Evolutionary conservation across 306 rosid species (phyloP), one percentile per base, ranked within the genome.

Genomic region (Canavalia gladiata): DNA sequence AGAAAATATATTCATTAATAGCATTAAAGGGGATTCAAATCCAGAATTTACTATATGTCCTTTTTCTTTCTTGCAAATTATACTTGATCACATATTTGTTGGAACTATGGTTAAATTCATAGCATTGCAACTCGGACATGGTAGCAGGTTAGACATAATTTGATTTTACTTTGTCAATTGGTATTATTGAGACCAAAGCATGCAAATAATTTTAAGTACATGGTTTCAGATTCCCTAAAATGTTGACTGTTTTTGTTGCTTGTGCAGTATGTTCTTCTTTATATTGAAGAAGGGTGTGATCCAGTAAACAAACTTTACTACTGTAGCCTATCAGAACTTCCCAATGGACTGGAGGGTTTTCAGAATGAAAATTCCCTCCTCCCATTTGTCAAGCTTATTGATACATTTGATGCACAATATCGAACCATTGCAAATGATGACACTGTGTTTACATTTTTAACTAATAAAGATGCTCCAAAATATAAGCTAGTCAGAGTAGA

Each of bases 381-480:
- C 59, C 96, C 98, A 51, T 90, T 95, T 84, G 72, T 88, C 39
- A 93, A 88, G 86, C 87, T 91, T 65, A 63, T 95, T 67, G 99
- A 95, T 78, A 76, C 85, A 6, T 95, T 93, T 81, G 93, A 91
- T 47, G 97, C 96, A 68, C 86, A 59, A 55, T 95, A 90, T 86
- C 81, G 68, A 8, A 86, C 30, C 28, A 79, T 95, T 84, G 94
- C 97, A 60, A 95, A 95, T 82, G 99, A 95, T 84, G 96, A 86
- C 76, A 89, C 92, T 0, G 42, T 81, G 46, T 95, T 95, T 79
- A 91, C 99, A 84, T 90, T 93, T 70, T 80, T 72, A 82, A 95
- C 97, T 6, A 95, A 93, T 83, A 93, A 93, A 89, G 91, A 95
- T 87, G 98, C 99, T 79, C 94, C 99, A 13, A 95, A 87, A 81